Conservation (phyloP, 2,329 filamentous ascomycete genomes). For the Myriosclerotinia scirpicola region DNA sequence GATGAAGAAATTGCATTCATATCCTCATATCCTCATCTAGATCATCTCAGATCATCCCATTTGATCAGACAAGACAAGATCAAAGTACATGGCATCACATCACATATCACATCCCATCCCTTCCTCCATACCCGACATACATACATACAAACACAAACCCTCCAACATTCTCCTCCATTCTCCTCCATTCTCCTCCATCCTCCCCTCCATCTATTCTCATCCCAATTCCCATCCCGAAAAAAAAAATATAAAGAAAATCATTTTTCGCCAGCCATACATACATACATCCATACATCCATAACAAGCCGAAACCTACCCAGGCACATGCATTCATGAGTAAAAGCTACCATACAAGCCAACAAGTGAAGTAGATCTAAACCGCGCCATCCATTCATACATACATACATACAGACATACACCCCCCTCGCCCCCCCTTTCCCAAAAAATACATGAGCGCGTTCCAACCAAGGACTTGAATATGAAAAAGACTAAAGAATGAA, state of each 20-base stretch:
- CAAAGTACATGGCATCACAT: not conserved
- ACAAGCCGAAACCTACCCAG: not conserved
- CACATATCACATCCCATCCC: not conserved
- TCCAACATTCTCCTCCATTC: not conserved
- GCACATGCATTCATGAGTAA: not conserved
- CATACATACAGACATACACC: not conserved
- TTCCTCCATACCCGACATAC: not conserved
- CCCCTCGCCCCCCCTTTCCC: not conserved
- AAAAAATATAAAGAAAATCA: too few relatives aligned
- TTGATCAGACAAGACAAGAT: not conserved
- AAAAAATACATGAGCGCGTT: not conserved
- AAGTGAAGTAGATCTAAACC: not conserved
- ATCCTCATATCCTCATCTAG: too few relatives aligned
- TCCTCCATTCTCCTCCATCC: not conserved
- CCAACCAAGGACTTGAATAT: not conserved
- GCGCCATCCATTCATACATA: slow-evolving; percentile 1
- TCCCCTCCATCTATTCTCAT: not conserved
- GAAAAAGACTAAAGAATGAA: not conserved
- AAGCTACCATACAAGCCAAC: too few relatives aligned
- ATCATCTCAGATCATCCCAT: not conserved
- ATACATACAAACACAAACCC: not conserved
- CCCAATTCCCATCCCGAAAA: too few relatives aligned
- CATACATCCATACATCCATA: too few relatives aligned
- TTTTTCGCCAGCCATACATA: too few relatives aligned
- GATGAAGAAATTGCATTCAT: too few relatives aligned